Evolutionary conservation across 345 rosid species (phyloP).

Genomic region (Moringa oleifera): DNA sequence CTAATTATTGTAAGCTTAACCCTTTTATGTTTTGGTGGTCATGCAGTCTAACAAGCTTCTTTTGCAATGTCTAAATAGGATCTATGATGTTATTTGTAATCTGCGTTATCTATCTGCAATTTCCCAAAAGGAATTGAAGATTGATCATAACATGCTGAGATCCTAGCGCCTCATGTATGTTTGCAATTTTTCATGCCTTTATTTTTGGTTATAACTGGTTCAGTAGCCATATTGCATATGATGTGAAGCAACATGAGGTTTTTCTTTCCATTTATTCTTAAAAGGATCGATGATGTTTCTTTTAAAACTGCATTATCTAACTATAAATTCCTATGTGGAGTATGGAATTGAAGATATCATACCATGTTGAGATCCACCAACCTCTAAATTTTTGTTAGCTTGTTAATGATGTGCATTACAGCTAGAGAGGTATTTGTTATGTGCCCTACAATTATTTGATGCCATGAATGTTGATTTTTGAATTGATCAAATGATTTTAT

Average conservation of each 20-base stretch:
- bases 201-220: neutral
- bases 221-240: too few species aligned
- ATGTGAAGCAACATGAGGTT: neutral
- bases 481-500: too few species aligned
- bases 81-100: slow-evolving; percentile 27
- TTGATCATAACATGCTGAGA: slow-evolving; percentile 28
- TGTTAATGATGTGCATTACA: neutral
- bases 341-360: slow-evolving; percentile 21
- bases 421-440: too few species aligned
- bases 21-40: neutral
- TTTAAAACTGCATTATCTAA: slow-evolving; percentile 27
- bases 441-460: too few species aligned
- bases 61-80: slow-evolving; percentile 8
- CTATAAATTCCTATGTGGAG: slow-evolving; percentile 18
- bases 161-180: slow-evolving; percentile 6
- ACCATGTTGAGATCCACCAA: slow-evolving; percentile 23
- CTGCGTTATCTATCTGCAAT: slow-evolving; percentile 48
- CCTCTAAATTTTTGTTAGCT: neutral
- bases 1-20: slow-evolving; percentile 22
- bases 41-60: neutral
- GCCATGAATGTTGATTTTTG: too few species aligned
- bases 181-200: neutral
- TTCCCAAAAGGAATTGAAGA: slow-evolving; percentile 24
- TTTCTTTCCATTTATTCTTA: neutral
- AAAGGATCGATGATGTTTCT: slow-evolving; percentile 20